phyloP scores from a whole-genome alignment of 2,329 filamentous ascomycete species.

The Colletotrichum paranaense region DNA sequence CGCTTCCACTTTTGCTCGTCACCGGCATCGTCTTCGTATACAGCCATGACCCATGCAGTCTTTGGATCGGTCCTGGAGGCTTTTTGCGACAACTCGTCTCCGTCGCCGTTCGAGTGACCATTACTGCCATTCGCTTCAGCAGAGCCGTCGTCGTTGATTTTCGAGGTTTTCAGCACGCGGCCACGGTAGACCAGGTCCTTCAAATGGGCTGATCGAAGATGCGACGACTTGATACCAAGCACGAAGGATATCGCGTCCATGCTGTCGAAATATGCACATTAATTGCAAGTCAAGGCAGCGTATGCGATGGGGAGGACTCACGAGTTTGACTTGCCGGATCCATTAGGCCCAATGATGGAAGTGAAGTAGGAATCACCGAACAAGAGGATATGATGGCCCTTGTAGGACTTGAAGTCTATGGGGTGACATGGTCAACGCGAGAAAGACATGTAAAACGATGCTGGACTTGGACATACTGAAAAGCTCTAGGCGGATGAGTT shows the following conservation, averaged over 20 bases:
- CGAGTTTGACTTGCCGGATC: constrained; percentile 99
- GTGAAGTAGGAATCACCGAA: constrained; percentile 99
- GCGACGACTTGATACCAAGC: constrained; percentile 97
- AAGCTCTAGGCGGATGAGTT: constrained; percentile 93
- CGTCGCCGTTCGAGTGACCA: constrained; percentile 70
- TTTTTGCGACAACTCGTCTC: constrained; percentile 67
- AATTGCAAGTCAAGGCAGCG: constrained; percentile 33
- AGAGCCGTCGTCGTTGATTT: constrained; percentile 92
- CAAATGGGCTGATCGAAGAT: constrained; percentile 91
- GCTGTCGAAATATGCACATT: constrained; percentile 56
- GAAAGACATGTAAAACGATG: neutral
- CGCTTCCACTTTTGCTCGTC: constrained; percentile 97
- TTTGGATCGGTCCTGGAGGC: constrained; percentile 86
- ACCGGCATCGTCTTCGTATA: constrained; percentile 96
- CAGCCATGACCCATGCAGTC: constrained; percentile 98
- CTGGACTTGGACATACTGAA: constrained; percentile 73
- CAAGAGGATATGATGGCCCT: constrained; percentile 91
- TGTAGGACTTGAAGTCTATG: constrained; percentile 98
- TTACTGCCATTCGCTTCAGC: constrained; percentile 73
- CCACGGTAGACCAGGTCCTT: constrained; percentile 97
- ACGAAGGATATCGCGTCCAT: constrained; percentile 99
- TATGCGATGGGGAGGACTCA: constrained; percentile 53
- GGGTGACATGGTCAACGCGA: constrained; percentile 11
- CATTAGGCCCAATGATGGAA: constrained; percentile 99
- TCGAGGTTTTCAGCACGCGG: constrained; percentile 90